Conservation (phyloP, 2,329 filamentous ascomycete species). For the Talaromyces sp. region DNA sequence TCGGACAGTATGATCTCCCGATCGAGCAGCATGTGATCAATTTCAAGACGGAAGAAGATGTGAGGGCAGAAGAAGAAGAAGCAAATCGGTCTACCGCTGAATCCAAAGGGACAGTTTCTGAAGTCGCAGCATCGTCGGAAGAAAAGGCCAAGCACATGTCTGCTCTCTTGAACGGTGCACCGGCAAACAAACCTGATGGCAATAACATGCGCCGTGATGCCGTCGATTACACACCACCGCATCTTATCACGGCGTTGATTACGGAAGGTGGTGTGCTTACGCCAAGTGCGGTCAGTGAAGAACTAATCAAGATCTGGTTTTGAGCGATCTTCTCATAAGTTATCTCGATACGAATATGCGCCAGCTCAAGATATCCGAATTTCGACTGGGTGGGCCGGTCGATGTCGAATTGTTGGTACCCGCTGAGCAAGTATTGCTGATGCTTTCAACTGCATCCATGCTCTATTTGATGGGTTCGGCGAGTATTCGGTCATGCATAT, state of each 20-base stretch:
- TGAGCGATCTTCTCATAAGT: slow-evolving; percentile 22
- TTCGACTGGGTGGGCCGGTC: neutral
- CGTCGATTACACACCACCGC: slow-evolving; percentile 55
- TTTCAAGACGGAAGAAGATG: slow-evolving; percentile 60
- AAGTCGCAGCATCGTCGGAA: slow-evolving; percentile 7
- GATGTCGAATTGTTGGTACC: neutral
- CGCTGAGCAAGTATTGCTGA: neutral
- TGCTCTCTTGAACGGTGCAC: slow-evolving; percentile 20
- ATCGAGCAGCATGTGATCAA: slow-evolving; percentile 75
- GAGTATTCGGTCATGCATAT: neutral
- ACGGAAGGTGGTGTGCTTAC: slow-evolving; percentile 63
- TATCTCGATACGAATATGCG: neutral
- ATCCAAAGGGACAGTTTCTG: slow-evolving; percentile 11
- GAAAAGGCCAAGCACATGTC: slow-evolving; percentile 20
- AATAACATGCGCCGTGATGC: slow-evolving; percentile 29
- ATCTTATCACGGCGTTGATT: slow-evolving; percentile 62
- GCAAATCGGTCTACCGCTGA: slow-evolving; percentile 23
- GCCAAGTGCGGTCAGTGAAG: slow-evolving; percentile 63
- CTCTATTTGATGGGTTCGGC: neutral
- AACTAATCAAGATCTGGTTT: slow-evolving; percentile 62
- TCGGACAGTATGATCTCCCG: slow-evolving; percentile 76
- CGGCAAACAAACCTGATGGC: slow-evolving; percentile 13
- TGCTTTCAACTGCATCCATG: neutral
- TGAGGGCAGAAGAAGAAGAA: slow-evolving; percentile 48
- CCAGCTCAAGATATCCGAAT: neutral